phyloP scores from a whole-genome alignment of 805 yeast genomes.

The Suhomyces xylopsoci region DNA sequence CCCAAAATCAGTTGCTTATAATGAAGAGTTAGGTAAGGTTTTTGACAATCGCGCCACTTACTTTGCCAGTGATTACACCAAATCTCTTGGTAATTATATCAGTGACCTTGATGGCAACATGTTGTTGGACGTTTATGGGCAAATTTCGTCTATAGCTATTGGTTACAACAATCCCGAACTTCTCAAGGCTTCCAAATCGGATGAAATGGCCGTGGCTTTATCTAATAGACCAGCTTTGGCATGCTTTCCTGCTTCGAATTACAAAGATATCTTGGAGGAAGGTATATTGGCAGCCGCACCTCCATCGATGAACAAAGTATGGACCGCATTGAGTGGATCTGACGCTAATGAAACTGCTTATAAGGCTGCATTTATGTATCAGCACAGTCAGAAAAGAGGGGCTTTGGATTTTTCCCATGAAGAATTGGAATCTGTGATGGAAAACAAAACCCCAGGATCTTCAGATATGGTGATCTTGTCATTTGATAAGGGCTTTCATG shows the following conservation, averaged over 20 bases:
- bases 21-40: conserved; percentile 34
- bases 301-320: conserved; percentile 53
- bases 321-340: conserved; percentile 68
- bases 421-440: conserved; percentile 48
- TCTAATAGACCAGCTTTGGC: conserved; percentile 45
- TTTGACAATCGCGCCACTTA: conserved; percentile 43
- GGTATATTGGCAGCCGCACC: conserved; percentile 64
- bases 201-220: conserved; percentile 40
- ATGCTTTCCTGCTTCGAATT: conserved; percentile 34
- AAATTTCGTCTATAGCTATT: conserved; percentile 42
- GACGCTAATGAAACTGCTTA: conserved; percentile 70
- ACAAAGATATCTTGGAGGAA: conserved; percentile 45
- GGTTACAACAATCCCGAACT: conserved; percentile 45
- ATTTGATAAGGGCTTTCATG: conserved; percentile 55
- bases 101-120: conserved; percentile 42
- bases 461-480: conserved; percentile 53
- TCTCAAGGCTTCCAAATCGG: conserved; percentile 34
- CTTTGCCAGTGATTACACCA: conserved; percentile 38
- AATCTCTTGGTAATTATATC: conserved; percentile 40
- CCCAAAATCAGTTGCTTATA: conserved; percentile 29
- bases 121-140: conserved; percentile 41
- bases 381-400: conserved; percentile 54
- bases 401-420: conserved; percentile 41
- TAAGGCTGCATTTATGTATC: conserved; percentile 69
- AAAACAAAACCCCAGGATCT: conserved; percentile 50